Conservation (phyloP, 768 basidiomycete species). For the Leucocoprinus sp. region DNA sequence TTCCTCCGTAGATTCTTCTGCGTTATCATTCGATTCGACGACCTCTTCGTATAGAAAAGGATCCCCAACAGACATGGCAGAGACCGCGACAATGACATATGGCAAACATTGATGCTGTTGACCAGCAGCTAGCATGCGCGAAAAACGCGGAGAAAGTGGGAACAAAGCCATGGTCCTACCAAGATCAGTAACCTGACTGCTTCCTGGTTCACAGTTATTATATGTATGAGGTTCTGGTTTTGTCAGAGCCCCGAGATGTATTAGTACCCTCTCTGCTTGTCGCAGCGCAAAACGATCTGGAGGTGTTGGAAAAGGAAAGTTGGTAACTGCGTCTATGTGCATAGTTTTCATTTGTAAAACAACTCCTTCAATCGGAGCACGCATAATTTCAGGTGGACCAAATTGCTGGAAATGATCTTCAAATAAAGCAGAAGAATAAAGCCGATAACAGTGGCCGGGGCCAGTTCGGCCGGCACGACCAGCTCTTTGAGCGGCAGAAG, state of each 20-base stretch:
- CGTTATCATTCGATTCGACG: conserved; percentile 36
- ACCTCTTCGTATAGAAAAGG: conserved; percentile 86
- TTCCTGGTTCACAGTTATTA: conserved; percentile 17
- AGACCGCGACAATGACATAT: conserved; percentile 86
- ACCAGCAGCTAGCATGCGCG: conserved; percentile 92
- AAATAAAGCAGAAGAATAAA: conserved; percentile 92
- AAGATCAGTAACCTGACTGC: conserved; percentile 73
- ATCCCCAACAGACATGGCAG: conserved; percentile 88
- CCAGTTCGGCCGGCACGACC: conserved; percentile 97
- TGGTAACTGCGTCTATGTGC: conserved; percentile 93
- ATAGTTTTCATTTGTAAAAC: conserved; percentile 99
- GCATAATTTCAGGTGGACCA: conserved; percentile 84
- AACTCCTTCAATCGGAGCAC: conserved; percentile 94
- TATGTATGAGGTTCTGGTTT: conserved; percentile 19
- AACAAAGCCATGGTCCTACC: conserved; percentile 92
- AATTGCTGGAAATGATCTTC: conserved; percentile 90
- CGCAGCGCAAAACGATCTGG: conserved; percentile 70
- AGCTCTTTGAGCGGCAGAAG: conserved; percentile 88
- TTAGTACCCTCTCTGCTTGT: conserved; percentile 76
- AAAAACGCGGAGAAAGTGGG: conserved; percentile 88
- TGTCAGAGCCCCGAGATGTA: conserved; percentile 74
- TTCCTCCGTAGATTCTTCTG: conserved; percentile 29
- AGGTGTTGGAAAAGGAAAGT: conserved; percentile 97
- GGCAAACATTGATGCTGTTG: conserved; percentile 79
- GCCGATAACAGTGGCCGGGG: conserved; percentile 95